Evolutionary conservation across 768 basidiomycete genomes (phyloP).

Genomic region (Macrolepiota fuliginosa): DNA sequence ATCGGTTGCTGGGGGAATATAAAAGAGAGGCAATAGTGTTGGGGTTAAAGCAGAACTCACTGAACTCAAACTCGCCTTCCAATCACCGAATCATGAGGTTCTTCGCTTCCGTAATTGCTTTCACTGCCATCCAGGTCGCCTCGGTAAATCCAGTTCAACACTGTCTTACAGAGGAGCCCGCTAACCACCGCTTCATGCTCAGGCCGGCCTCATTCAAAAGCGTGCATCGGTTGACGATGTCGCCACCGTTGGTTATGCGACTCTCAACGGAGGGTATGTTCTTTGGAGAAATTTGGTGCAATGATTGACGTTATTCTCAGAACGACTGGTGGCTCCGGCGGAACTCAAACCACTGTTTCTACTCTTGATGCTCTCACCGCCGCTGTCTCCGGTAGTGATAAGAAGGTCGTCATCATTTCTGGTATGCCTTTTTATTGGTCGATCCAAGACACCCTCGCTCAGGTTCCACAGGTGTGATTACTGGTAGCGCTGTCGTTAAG

Average conservation of each 20-base stretch:
- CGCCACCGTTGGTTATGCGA: constrained; percentile 39
- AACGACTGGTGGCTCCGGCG: constrained; percentile 43
- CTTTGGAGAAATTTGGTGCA: not conserved
- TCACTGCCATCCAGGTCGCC: constrained; percentile 27
- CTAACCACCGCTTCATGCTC: not conserved
- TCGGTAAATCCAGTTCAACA: constrained; percentile 19
- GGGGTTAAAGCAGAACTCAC: constrained; percentile 4
- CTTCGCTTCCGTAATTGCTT: constrained; percentile 28
- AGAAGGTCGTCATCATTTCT: constrained; percentile 43
- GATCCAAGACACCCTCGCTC: not conserved
- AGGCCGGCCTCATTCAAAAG: constrained; percentile 19
- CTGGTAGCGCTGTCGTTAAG: constrained; percentile 38
- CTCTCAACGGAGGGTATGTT: constrained; percentile 33
- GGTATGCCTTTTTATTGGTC: constrained; percentile 20
- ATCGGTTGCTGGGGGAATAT: not conserved
- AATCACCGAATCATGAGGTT: constrained; percentile 27
- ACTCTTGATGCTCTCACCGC: constrained; percentile 38
- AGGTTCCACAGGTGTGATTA: constrained; percentile 33
- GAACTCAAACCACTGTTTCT: constrained; percentile 41
- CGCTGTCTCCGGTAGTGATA: constrained; percentile 38
- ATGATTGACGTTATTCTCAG: constrained; percentile 20
- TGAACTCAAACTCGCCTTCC: not conserved
- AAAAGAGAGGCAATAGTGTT: not conserved
- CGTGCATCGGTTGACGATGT: constrained; percentile 35
- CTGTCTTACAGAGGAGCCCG: too few species aligned